phyloP scores from a whole-genome alignment of 2,329 filamentous ascomycete genomes.

The Metarhizium rileyi region DNA sequence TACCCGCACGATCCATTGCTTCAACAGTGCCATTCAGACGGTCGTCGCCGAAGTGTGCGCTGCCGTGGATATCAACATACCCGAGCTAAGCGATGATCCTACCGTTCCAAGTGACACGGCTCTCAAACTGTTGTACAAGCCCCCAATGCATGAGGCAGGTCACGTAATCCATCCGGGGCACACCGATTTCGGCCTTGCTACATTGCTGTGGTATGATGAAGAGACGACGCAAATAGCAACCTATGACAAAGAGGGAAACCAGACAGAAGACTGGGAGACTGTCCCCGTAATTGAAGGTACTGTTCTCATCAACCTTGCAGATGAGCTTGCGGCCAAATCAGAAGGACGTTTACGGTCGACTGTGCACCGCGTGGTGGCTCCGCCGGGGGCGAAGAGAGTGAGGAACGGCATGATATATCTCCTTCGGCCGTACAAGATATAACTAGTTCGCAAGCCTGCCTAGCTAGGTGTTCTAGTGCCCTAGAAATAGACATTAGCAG shows the following conservation, averaged over 20 bases:
- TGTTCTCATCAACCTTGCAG: not conserved
- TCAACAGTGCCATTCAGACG: not conserved
- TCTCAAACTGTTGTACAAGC: slow-evolving; percentile 1
- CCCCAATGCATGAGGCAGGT: not conserved
- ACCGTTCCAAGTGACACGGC: not conserved
- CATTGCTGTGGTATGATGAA: not conserved
- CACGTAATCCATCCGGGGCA: not conserved
- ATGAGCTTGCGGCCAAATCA: not conserved
- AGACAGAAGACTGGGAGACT: not conserved
- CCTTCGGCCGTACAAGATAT: not conserved
- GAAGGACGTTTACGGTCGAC: not conserved
- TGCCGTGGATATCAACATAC: not conserved
- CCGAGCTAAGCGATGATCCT: not conserved
- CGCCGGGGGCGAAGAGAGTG: not conserved
- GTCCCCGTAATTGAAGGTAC: not conserved
- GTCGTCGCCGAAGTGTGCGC: not conserved
- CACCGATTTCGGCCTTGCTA: not conserved
- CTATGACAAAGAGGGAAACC: not conserved
- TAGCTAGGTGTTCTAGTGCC: not conserved
- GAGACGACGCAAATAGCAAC: not conserved
- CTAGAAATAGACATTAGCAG: not conserved
- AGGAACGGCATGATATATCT: not conserved
- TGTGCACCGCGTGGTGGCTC: not conserved
- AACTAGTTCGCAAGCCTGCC: too few relatives aligned
- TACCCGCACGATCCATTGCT: not conserved